phyloP scores from a whole-genome alignment of 2,329 filamentous ascomycete genomes.

The Xylariaceae sp. region DNA sequence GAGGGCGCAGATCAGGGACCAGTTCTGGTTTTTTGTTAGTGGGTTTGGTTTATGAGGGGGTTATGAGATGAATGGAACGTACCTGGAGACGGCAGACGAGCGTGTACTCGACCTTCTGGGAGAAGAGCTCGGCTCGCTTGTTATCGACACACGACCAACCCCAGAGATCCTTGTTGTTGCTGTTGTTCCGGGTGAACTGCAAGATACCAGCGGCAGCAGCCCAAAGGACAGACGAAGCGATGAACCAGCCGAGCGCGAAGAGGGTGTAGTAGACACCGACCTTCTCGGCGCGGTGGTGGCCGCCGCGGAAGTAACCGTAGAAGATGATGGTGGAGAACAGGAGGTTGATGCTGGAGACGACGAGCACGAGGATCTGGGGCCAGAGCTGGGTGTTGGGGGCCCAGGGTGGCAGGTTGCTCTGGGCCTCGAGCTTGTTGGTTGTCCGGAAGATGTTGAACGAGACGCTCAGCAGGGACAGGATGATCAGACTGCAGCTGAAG shows the following conservation, averaged over 20 bases:
- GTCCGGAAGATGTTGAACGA: slow-evolving; percentile 90
- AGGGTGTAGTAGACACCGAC: slow-evolving; percentile 92
- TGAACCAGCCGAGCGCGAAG: slow-evolving; percentile 90
- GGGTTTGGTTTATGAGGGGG: background rate
- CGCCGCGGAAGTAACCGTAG: slow-evolving; percentile 79
- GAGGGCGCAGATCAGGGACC: slow-evolving; percentile 92
- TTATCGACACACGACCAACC: slow-evolving; percentile 97
- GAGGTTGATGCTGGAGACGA: slow-evolving; percentile 75
- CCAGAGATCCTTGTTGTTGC: slow-evolving; percentile 85
- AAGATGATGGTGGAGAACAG: slow-evolving; percentile 74
- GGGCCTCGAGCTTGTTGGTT: slow-evolving; percentile 65
- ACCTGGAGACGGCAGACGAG: slow-evolving; percentile 86
- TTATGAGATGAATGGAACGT: slow-evolving; percentile 30
- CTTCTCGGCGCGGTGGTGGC: slow-evolving; percentile 85
- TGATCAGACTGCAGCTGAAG: slow-evolving; percentile 94
- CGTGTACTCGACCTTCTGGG: slow-evolving; percentile 77
- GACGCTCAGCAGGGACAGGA: slow-evolving; percentile 83
- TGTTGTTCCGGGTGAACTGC: slow-evolving; percentile 69
- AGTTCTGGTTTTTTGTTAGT: slow-evolving; percentile 57
- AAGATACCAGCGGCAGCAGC: slow-evolving; percentile 77
- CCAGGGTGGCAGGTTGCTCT: slow-evolving; percentile 84
- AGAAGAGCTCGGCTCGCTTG: slow-evolving; percentile 69
- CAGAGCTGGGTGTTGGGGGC: slow-evolving; percentile 71
- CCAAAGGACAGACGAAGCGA: slow-evolving; percentile 91
- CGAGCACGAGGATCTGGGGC: slow-evolving; percentile 82